Evolutionary conservation across 2,329 filamentous ascomycete species (phyloP).

Genomic region (Sclerotinia borealis): DNA sequence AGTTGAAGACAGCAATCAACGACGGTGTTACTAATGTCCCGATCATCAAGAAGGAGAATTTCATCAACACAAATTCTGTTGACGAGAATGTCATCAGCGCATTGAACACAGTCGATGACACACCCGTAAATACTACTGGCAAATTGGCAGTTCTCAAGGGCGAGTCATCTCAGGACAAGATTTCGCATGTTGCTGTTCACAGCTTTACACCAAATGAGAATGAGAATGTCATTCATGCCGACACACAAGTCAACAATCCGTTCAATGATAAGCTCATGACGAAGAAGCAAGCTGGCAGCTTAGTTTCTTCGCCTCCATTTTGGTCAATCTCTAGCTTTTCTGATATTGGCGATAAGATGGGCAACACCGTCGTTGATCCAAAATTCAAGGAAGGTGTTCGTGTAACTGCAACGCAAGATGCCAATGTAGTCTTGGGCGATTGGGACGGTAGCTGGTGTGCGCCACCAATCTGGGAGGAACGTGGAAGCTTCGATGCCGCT

Average conservation of each 20-base stretch:
- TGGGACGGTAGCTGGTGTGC: slow-evolving; percentile 24
- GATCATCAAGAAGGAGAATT: neutral
- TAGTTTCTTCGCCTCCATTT: neutral
- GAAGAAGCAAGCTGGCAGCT: neutral
- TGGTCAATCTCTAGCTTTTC: slow-evolving; percentile 9
- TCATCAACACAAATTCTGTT: neutral
- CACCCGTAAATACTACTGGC: neutral
- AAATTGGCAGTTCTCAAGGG: neutral
- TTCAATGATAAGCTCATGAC: neutral
- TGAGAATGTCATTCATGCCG: neutral
- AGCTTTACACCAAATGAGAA: neutral
- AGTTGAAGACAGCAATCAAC: neutral
- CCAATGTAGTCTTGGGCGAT: slow-evolving; percentile 19
- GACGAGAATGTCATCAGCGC: neutral
- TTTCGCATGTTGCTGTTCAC: slow-evolving; percentile 1
- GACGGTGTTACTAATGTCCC: neutral
- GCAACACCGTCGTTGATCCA: neutral
- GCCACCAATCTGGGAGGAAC: slow-evolving; percentile 27
- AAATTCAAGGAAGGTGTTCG: slow-evolving; percentile 17
- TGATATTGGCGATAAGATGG: slow-evolving; percentile 16
- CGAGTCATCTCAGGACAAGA: neutral
- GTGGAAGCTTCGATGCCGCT: slow-evolving; percentile 20
- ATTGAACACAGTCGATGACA: neutral
- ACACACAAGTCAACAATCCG: neutral
- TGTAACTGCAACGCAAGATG: slow-evolving; percentile 19